Percentiles rank a stretch among this genome's conserved stretches.
phyloP scores from a whole-genome alignment of 108 stramenopile species.

The Cyclotella sp. region DNA sequence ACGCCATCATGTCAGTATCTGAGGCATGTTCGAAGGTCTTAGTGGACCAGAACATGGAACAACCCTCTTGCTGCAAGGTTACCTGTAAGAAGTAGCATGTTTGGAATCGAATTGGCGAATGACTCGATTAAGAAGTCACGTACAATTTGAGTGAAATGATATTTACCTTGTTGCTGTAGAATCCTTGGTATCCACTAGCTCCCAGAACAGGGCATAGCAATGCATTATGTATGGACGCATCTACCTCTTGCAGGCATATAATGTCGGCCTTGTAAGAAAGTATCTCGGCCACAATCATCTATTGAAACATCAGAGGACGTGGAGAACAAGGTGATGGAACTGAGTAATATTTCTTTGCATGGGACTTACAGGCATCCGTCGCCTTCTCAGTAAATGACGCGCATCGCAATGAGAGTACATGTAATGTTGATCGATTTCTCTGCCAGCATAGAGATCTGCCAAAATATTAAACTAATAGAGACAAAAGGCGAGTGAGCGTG shows the following conservation, averaged over 20 bases:
- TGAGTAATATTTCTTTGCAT: background rate
- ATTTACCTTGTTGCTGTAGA: slow-evolving; percentile 48
- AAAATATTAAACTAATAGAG: slow-evolving; percentile 69
- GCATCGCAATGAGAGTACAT: slow-evolving; percentile 61
- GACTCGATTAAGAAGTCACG: background rate
- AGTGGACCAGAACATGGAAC: slow-evolving; percentile 74
- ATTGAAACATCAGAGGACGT: background rate
- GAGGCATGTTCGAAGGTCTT: slow-evolving; percentile 49
- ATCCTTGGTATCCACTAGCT: slow-evolving; percentile 49
- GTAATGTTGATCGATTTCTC: slow-evolving; percentile 36
- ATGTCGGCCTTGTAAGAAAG: slow-evolving; percentile 72
- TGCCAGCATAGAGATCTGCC: slow-evolving; percentile 62
- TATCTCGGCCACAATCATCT: slow-evolving; percentile 75
- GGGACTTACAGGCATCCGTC: slow-evolving; percentile 60
- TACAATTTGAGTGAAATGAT: background rate
- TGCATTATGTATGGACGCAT: slow-evolving; percentile 45
- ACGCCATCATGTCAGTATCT: slow-evolving; percentile 38
- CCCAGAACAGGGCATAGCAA: slow-evolving; percentile 37
- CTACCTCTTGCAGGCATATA: slow-evolving; percentile 87
- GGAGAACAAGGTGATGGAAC: background rate
- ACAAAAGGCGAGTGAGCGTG: background rate
- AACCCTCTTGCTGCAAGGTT: slow-evolving; percentile 59
- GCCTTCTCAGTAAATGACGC: slow-evolving; percentile 40
- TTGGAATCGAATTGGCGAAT: background rate
- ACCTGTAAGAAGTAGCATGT: slow-evolving; percentile 12